A percentile compares a stretch with the other conserved stretches of the same genome.
phyloP scores from a whole-genome alignment of 768 basidiomycete genomes.

The Gymnopilus junonius region DNA sequence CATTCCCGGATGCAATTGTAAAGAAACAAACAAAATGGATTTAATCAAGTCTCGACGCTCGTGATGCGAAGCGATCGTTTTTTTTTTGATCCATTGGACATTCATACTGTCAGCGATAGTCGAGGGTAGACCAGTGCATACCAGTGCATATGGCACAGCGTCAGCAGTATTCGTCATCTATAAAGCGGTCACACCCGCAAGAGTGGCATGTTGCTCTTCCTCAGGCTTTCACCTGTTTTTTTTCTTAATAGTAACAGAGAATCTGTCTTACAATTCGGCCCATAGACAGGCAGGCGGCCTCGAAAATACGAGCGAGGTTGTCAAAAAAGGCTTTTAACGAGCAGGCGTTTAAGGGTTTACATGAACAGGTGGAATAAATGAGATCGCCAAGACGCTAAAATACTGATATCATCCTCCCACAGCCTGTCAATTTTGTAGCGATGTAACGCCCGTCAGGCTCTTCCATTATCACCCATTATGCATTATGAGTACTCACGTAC shows the following conservation, averaged over 20 bases:
- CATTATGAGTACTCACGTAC: background rate
- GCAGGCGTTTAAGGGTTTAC: background rate
- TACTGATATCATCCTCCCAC: conserved; percentile 2
- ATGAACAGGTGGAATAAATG: background rate
- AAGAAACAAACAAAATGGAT: no score
- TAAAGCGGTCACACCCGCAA: background rate
- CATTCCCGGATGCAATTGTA: no score
- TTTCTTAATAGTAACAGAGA: no score
- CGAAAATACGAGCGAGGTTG: background rate
- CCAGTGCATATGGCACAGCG: no score
- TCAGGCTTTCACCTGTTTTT: background rate
- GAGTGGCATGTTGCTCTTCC: background rate
- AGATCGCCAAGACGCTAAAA: no score
- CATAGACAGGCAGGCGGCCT: background rate
- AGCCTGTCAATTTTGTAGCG: background rate
- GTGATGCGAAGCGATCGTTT: background rate
- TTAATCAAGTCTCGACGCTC: background rate
- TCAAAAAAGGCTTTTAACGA: background rate
- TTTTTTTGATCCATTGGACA: no score
- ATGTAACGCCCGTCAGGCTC: background rate
- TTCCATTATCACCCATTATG: background rate
- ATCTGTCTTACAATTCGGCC: background rate
- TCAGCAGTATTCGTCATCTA: conserved; percentile 6
- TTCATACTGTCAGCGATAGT: no score
- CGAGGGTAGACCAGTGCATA: no score